Evolutionary conservation across 1,139 yeast genomes (phyloP), one percentile per base, ranked within the genome.

Genomic region (Hansenula sp.): DNA sequence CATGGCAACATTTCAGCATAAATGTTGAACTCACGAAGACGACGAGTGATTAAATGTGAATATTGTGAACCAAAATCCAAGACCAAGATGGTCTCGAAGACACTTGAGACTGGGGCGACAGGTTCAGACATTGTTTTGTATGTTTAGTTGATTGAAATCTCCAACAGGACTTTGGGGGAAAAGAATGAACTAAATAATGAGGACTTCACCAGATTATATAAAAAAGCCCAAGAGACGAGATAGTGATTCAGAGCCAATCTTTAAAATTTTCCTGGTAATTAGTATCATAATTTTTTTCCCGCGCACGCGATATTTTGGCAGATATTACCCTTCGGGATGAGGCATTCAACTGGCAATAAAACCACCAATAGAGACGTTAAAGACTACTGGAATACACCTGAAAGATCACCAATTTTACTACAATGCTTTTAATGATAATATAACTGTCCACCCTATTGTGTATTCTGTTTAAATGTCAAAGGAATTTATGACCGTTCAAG

Each of bases 1-100:
- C 99, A 93, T 56, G 99, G 99, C 54, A 93, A 79, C 99, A 93
- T 93, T 73, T 94, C 99, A 54, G 99, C 98, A 70, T 94, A 93
- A 55, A 93, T 93, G 67, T 93, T 89, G 76, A 91, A 89, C 68
- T 93, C 99, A 77, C 99, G 88, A 61, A 93, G 77, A 71, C 99
- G 87, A 72, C 99, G 86, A 51, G 98, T 93, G 68, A 93, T 90
- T 65, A 93, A 74, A 65, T 93, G 99, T 49, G 96, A 88, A 74
- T 93, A 93, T 72, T 93, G 99, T 49, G 99, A 93, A 52, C 99
- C 99, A 65, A 93, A 93, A 68, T 93, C 99, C 66, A 93, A 80
- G 66, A 93, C 97, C 74, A 93, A 77, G 58, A 93, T 90, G 75
- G 99, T 93, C 78, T 93, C 96, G 68, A 90, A 91, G 49, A 87